phyloP scores from a whole-genome alignment of 23 red algal species.

The Gracilaria gracilis region DNA sequence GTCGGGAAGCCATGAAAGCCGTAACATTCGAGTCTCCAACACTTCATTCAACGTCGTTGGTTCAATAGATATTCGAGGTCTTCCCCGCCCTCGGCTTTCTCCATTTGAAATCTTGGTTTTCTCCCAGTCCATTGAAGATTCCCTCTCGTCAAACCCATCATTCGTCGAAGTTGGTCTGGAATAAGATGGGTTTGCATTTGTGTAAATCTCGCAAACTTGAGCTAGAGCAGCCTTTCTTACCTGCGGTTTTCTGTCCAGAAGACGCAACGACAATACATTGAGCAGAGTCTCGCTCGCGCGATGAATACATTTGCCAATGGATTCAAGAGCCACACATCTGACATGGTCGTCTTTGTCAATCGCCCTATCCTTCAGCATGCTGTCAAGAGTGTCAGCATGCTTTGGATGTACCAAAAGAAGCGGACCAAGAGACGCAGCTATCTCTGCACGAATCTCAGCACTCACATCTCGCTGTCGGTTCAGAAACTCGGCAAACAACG shows the following conservation, averaged over 20 bases:
- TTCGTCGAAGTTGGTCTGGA: not conserved
- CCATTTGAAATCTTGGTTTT: not conserved
- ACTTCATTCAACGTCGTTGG: slow-evolving; percentile 5
- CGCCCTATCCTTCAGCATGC: slow-evolving; percentile 44
- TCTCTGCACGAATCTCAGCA: slow-evolving; percentile 42
- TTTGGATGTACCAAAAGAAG: slow-evolving; percentile 47
- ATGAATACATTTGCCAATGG: slow-evolving; percentile 41
- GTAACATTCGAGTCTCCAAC: slow-evolving; percentile 36
- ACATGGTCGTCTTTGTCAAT: slow-evolving; percentile 67
- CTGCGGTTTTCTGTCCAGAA: slow-evolving; percentile 35
- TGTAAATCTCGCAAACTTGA: slow-evolving; percentile 38
- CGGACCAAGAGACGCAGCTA: slow-evolving; percentile 2
- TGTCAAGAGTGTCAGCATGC: slow-evolving; percentile 42
- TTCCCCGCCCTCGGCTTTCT: not conserved
- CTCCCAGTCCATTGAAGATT: not conserved
- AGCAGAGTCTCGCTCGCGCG: slow-evolving; percentile 34
- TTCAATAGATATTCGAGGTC: slow-evolving; percentile 8
- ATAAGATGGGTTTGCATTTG: not conserved
- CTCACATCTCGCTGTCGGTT: slow-evolving; percentile 44
- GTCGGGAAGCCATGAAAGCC: slow-evolving; percentile 48
- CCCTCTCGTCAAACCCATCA: not conserved
- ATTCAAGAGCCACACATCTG: slow-evolving; percentile 38
- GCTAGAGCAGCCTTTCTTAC: slow-evolving; percentile 47
- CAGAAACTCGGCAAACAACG: slow-evolving; percentile 66
- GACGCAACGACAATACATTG: slow-evolving; percentile 21